A percentile compares a stretch with the other conserved stretches of the same genome.
These are phyloP conservation scores for Coniella lustricola DNA, from an alignment of 2,329 filamentous ascomycete species.

Conservation along the genomic window DNA sequence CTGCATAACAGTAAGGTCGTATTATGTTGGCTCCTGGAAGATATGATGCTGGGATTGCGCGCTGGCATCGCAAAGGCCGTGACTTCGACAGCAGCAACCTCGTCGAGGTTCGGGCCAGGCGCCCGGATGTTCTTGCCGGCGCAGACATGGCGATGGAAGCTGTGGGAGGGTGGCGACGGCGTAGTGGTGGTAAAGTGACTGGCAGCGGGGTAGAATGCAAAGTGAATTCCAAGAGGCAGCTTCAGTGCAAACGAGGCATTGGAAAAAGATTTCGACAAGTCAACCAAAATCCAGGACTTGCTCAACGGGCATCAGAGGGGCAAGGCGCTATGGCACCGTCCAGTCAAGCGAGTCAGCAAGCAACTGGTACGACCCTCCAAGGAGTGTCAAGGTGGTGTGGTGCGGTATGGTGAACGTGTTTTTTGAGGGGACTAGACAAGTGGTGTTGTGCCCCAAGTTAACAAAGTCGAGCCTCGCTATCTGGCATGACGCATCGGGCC, in stretches of 20 bases:
- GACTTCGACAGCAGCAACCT: slow-evolving; percentile 4
- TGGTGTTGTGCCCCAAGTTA: background rate
- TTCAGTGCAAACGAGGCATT: slow-evolving; percentile 3
- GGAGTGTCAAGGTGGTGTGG: too few relatives aligned
- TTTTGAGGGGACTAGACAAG: background rate
- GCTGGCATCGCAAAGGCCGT: background rate
- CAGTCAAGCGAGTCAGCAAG: background rate
- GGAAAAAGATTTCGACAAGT: background rate
- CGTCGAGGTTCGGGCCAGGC: slow-evolving; percentile 21
- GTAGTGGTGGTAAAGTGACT: background rate
- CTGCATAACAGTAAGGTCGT: slow-evolving; percentile 8
- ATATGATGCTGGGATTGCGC: slow-evolving; percentile 2
- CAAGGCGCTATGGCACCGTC: slow-evolving; percentile 2
- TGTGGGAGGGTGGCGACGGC: background rate
- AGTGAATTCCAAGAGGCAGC: background rate
- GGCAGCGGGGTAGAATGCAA: too few relatives aligned
- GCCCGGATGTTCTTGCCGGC: slow-evolving; percentile 22
- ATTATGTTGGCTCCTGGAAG: slow-evolving; percentile 6
- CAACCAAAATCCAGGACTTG: slow-evolving; percentile 4
- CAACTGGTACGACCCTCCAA: too few relatives aligned
- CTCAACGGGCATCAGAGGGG: slow-evolving; percentile 1
- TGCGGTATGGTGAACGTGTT: background rate
- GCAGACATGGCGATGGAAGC: slow-evolving; percentile 19
- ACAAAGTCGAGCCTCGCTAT: background rate
- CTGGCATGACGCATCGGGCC: background rate